Evolutionary conservation across 768 basidiomycete genomes (phyloP).

Genomic region (Inosperma sp.): DNA sequence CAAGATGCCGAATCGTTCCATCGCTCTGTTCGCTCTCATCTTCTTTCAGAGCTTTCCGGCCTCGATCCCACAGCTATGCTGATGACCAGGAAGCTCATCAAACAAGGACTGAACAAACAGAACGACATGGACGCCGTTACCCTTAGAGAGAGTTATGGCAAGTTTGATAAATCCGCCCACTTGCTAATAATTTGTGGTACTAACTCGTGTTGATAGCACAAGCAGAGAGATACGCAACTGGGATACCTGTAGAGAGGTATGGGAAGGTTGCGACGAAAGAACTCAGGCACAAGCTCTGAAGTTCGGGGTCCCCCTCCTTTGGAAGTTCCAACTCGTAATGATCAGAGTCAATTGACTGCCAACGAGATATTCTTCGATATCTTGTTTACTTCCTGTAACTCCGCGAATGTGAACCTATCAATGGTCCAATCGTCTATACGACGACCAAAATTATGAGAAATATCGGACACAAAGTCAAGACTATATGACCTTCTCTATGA

Average conservation of each 20-base stretch:
- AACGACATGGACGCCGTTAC: slow-evolving; percentile 8
- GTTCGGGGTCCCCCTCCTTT: too few species aligned
- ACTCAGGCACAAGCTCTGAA: slow-evolving; percentile 61
- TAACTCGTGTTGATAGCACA: slow-evolving; percentile 41
- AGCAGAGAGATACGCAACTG: slow-evolving; percentile 59
- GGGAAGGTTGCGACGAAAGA: slow-evolving; percentile 55
- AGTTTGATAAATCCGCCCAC: slow-evolving; percentile 6
- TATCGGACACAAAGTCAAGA: too few species aligned
- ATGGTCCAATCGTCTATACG: too few species aligned
- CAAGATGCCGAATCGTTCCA: slow-evolving; percentile 53
- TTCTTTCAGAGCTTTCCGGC: slow-evolving; percentile 54
- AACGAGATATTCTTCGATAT: too few species aligned
- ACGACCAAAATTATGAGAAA: too few species aligned
- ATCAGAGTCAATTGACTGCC: too few species aligned
- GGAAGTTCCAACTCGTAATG: too few species aligned
- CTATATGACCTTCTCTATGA: too few species aligned
- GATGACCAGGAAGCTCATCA: slow-evolving; percentile 49
- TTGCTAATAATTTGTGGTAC: neutral
- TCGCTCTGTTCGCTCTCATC: slow-evolving; percentile 40
- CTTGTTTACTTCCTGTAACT: too few species aligned
- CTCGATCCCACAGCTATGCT: slow-evolving; percentile 54
- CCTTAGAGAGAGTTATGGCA: slow-evolving; percentile 38
- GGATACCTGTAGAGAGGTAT: slow-evolving; percentile 52
- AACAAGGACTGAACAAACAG: slow-evolving; percentile 42
- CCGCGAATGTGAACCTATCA: too few species aligned